These are phyloP conservation scores for Fusarium nodosum DNA, from an alignment of 2,329 filamentous ascomycete species.

Conservation along the genomic window DNA sequence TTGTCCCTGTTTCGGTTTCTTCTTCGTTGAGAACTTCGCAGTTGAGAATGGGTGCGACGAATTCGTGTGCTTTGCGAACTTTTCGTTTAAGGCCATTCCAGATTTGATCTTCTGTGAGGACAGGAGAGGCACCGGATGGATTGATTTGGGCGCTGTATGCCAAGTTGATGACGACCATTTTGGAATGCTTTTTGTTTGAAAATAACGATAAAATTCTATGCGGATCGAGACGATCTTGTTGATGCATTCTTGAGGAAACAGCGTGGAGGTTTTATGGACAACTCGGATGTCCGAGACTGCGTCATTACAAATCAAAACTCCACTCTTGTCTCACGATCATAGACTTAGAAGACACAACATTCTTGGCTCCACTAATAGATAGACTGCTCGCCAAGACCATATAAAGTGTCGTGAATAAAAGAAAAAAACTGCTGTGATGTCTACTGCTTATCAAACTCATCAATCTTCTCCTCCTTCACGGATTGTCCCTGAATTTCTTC, in stretches of 20 bases:
- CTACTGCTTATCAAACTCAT: slow-evolving; percentile 33
- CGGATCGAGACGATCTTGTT: too few relatives aligned
- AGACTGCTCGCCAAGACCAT: not conserved
- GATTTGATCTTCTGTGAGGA: slow-evolving; percentile 52
- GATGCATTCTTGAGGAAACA: too few relatives aligned
- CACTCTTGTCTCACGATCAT: not conserved
- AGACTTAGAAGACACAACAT: not conserved
- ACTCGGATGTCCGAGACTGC: not conserved
- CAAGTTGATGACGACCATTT: slow-evolving; percentile 53
- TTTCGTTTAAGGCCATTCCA: slow-evolving; percentile 57
- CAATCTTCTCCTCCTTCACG: slow-evolving; percentile 24
- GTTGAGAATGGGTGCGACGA: slow-evolving; percentile 54
- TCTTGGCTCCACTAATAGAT: not conserved
- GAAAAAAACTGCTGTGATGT: not conserved
- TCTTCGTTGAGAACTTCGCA: slow-evolving; percentile 53
- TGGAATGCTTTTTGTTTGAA: not conserved
- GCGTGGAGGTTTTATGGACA: not conserved
- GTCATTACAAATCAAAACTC: slow-evolving; percentile 13
- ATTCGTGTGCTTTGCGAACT: slow-evolving; percentile 54
- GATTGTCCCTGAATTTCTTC: slow-evolving; percentile 27
- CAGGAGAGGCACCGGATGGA: slow-evolving; percentile 48
- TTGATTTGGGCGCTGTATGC: slow-evolving; percentile 56
- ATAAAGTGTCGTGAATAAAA: not conserved
- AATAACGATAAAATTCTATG: fast-evolving
- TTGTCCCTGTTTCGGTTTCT: slow-evolving; percentile 20